Base-by-base conservation (phyloP, 257 asterid species). In the Euphrasia confusa region DNA sequence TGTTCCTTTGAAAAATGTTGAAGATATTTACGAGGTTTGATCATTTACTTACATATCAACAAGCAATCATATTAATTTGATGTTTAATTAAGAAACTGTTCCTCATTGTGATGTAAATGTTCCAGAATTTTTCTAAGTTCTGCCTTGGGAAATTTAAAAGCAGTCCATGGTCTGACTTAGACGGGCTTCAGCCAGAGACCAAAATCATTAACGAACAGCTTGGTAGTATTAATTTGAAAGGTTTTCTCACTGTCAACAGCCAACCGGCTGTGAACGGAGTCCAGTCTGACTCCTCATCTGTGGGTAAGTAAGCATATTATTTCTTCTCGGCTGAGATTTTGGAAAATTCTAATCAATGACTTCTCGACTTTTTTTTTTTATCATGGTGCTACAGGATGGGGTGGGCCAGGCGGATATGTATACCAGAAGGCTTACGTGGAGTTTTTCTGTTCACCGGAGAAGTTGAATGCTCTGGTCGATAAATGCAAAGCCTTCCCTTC, bases 361-460 rank as follows among this genome's bases (percentile, higher is more conserved):
- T 61, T 61, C 26, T 24, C 50, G 71, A 27, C 71, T 67, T 63
- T 70, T 53, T 56, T 56, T 49, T 53, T 56, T 56, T 49, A 58
- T 39, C 63, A 5, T 71, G 63, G 68, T 28, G 63, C 71, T 62
- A 67, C 86, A 91, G 98, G 98, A 64, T 92, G 97, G 98, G 98
- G 98, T 56, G 93, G 95, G 0, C 84, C 97, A 47, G 93, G 95
- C 33, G 98, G 98, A 48, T 92, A 84, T 55, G 86, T 92, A 47
- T 92, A 92, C 80, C 98, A 92, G 68, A 92, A 92, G 78, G 98
- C 97, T 35, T 88, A 92, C 72, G 68, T 88, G 64, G 98, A 92
- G 67, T 88, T 84, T 42, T 92, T 88, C 78, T 92, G 98, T 72
- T 81, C 95, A 27, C 66, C 55, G 1, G 86, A 84, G 63, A 88